Base-by-base conservation (phyloP, 495 filamentous ascomycete species). In the Collariella sp. region DNA sequence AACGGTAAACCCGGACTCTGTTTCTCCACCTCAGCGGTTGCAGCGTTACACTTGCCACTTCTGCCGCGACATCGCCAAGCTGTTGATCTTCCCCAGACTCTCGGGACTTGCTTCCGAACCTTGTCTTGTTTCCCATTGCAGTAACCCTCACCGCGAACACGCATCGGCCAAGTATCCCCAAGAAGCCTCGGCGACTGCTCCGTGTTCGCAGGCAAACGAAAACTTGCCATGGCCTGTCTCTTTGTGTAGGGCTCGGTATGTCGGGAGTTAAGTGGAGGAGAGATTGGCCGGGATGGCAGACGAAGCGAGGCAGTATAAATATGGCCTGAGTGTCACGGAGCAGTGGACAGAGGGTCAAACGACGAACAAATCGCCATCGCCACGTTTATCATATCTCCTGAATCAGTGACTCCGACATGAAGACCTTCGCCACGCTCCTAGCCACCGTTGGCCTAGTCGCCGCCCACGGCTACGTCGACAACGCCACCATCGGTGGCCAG, bases 381-480 rank as follows among this genome's bases (percentile, higher is more conserved):
- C n/a, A n/a, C 35, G 4, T 5, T 38, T 5, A 38, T 16, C 15
- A 12, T 19, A 10, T 16, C 13, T 40, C 19, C 40, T 50, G 18
- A 24, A 43, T 9, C 38, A 41, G 2, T 15, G 29, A 39, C 36
- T 16, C 10, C 12, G n/a, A 20, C 54, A 62, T 69, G 66, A 67
- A 63, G 57, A 50, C 56, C 19, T 33, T 73, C 61, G 50, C 73
- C n/a, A 54, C 75, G 50, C 65, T 79, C 45, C 65, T 72, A 35
- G 72, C 77, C 57, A 52, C 65, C 20, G 73, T 72, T 59, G 72
- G 79, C 55, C 59, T 77, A 38, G 80, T 83, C 46, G 71, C 77
- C 51, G 82, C 75, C 39, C 83, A 86, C 64, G 83, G 83, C 33
- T 83, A 79, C 52, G 81, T 85, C 49, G 68, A 70, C 39, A 72